These are phyloP conservation scores for Bolboschoenus planiculmis DNA, from an alignment of 176 grass and related monocot species.

Conservation along the genomic window DNA sequence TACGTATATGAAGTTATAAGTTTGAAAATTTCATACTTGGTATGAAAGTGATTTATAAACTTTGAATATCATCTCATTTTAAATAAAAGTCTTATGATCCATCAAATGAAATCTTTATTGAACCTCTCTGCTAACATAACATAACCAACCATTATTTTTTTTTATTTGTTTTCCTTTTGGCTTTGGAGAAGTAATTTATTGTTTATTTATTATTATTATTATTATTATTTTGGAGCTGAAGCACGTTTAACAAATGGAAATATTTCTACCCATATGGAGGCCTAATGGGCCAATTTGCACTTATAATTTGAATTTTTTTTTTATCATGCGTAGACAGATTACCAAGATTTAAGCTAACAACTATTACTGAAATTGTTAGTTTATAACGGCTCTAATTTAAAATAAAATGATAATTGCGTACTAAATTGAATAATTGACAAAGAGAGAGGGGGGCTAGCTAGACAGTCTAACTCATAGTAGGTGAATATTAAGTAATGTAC, in stretches of 20 bases:
- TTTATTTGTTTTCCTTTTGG: neutral
- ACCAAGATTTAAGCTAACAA: slow-evolving; percentile 12
- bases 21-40: neutral
- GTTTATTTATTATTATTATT: neutral
- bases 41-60: neutral
- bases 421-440: neutral
- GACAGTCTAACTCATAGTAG: neutral
- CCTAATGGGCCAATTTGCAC: slow-evolving; percentile 7
- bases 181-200: neutral
- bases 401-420: neutral
- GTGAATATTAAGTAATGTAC: neutral
- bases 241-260: slow-evolving; percentile 14
- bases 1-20: neutral
- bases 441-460: neutral
- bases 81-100: no score
- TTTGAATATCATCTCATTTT: no score
- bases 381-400: neutral
- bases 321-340: slow-evolving; percentile 4
- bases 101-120: no score
- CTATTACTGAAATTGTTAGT: neutral
- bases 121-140: neutral
- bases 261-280: neutral
- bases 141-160: neutral
- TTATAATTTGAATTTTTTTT: neutral
- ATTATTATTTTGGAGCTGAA: neutral